Evolutionary conservation across 202 grass and related monocot genomes (phyloP).

Genomic region (Panicum hallii): DNA sequence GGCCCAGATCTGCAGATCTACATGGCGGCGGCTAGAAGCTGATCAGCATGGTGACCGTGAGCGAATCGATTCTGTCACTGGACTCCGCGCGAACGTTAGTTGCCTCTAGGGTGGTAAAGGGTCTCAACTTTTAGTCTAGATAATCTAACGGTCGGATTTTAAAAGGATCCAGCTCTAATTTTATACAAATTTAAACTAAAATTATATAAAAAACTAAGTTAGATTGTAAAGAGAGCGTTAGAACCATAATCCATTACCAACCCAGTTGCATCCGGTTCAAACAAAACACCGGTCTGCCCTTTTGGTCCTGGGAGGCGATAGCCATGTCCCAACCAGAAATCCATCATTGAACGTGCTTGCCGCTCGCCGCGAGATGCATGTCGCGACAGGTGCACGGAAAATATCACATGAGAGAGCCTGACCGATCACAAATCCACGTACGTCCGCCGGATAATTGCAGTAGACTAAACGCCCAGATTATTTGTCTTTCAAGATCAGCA

Average conservation of each 20-base stretch:
- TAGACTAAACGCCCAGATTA: neutral
- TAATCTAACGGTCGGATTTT: too few relatives aligned
- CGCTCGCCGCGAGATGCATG: neutral
- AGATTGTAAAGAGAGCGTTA: too few relatives aligned
- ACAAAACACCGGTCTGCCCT: neutral
- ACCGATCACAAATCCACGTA: neutral
- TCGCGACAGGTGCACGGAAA: neutral
- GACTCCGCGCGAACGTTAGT: neutral
- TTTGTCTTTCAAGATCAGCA: neutral
- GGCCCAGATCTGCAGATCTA: too few relatives aligned
- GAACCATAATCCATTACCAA: too few relatives aligned
- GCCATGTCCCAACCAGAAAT: neutral
- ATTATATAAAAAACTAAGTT: too few relatives aligned
- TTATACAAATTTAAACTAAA: too few relatives aligned
- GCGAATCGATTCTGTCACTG: neutral
- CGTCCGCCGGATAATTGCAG: neutral
- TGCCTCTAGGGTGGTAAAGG: neutral
- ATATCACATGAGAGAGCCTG: neutral
- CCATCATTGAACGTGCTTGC: conserved; percentile 3
- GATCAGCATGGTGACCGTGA: neutral
- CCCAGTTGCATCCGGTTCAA: neutral
- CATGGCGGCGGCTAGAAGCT: neutral
- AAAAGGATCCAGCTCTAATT: too few relatives aligned
- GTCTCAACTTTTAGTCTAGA: too few relatives aligned
- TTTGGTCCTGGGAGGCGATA: neutral